These are phyloP conservation scores for Protea cynaroides DNA, from an alignment of 164 flowering plant genomes.

Conservation along the genomic window DNA sequence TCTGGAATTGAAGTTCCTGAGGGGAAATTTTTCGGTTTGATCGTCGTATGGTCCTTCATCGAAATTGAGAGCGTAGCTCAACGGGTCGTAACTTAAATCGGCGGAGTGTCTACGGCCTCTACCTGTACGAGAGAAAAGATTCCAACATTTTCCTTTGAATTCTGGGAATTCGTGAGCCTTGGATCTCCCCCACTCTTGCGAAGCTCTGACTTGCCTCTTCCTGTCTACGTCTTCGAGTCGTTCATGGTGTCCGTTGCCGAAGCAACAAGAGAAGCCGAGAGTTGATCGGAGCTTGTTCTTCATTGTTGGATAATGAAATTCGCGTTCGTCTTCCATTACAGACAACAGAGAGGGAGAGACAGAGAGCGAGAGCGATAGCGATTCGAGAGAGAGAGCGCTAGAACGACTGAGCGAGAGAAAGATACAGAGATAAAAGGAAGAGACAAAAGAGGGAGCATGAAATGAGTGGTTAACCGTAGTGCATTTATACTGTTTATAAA, in stretches of 20 bases:
- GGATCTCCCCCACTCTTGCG: slow-evolving; percentile 28
- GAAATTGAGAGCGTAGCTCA: slow-evolving; percentile 54
- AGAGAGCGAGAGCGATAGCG: too few relatives aligned
- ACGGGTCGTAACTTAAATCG: slow-evolving; percentile 52
- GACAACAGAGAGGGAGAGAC: not conserved
- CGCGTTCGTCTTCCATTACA: not conserved
- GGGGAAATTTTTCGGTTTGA: slow-evolving; percentile 21
- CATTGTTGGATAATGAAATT: not conserved
- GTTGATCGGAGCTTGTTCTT: slow-evolving; percentile 18
- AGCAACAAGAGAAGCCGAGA: slow-evolving; percentile 23
- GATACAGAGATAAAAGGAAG: too few relatives aligned
- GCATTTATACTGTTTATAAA: too few relatives aligned
- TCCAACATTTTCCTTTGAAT: slow-evolving; percentile 26
- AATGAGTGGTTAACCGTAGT: too few relatives aligned
- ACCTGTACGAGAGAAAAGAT: slow-evolving; percentile 25
- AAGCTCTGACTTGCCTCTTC: slow-evolving; percentile 14
- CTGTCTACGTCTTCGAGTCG: not conserved
- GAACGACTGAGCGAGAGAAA: too few relatives aligned
- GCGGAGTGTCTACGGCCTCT: slow-evolving; percentile 24
- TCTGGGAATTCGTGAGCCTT: slow-evolving; percentile 30
- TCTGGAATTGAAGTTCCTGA: slow-evolving; percentile 31
- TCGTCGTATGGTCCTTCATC: slow-evolving; percentile 29
- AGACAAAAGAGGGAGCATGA: too few relatives aligned
- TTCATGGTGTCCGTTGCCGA: slow-evolving; percentile 9
- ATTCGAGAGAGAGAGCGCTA: too few relatives aligned